Evolutionary conservation across 768 basidiomycete genomes (phyloP).

Genomic region (Pleurotus cornucopiae): DNA sequence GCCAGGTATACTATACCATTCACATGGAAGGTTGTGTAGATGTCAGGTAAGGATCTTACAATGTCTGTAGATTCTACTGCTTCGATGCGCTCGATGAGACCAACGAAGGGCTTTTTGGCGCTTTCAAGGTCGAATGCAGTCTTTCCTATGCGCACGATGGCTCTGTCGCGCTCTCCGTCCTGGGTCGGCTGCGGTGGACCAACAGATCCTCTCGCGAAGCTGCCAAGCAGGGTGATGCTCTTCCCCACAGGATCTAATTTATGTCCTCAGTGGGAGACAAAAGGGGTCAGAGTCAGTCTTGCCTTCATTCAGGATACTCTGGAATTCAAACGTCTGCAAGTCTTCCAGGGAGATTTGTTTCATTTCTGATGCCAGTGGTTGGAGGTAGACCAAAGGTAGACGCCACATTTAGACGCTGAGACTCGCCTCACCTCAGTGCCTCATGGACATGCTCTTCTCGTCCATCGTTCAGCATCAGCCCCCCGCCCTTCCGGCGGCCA

Average conservation of each 20-base stretch:
- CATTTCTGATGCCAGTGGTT: background rate
- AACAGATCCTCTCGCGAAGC: slow-evolving; percentile 32
- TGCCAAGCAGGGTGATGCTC: slow-evolving; percentile 65
- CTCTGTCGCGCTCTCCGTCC: slow-evolving; percentile 29
- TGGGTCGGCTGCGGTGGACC: slow-evolving; percentile 6
- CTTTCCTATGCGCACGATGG: slow-evolving; percentile 78
- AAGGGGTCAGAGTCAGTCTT: background rate
- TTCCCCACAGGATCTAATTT: slow-evolving; percentile 54
- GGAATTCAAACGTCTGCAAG: slow-evolving; percentile 39
- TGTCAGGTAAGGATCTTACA: slow-evolving; percentile 31
- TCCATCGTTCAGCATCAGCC: background rate
- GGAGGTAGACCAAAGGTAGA: background rate
- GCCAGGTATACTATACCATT: slow-evolving; percentile 68
- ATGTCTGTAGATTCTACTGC: slow-evolving; percentile 65
- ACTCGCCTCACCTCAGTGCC: background rate
- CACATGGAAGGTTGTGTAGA: background rate
- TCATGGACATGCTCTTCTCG: background rate
- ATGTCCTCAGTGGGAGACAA: too few species aligned
- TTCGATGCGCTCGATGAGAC: slow-evolving; percentile 37
- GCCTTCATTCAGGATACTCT: slow-evolving; percentile 54
- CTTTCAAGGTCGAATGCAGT: slow-evolving; percentile 53
- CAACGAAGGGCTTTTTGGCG: slow-evolving; percentile 31
- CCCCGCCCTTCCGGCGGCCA: background rate
- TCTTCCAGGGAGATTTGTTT: background rate
- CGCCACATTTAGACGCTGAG: background rate